Base-by-base conservation (phyloP, 2,329 filamentous ascomycete species). In the Beauveria brongniartii region DNA sequence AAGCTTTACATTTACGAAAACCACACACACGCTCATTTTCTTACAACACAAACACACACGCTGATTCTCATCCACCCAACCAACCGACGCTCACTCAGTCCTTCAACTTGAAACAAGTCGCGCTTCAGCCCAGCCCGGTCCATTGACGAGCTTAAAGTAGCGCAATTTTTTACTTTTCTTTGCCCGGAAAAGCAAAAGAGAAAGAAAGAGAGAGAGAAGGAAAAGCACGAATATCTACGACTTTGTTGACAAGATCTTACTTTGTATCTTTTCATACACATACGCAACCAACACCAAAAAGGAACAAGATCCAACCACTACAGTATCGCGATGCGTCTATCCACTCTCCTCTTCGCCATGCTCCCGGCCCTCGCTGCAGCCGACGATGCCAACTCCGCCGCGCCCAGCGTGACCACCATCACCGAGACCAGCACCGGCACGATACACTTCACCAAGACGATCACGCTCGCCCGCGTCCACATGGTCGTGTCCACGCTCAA, bases 341-440 rank as follows among this genome's bases (percentile, higher is more conserved):
- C 70, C 51, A 72, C 77, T 34, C 67, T 84, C 63, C 62, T 80
- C 68, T 70, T 80, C 63, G 77, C 78, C 63, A 70, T 80, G 64
- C 76, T 86, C 69, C 82, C 83, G 67, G 74, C 82, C 58, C 70
- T 84, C 68, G 82, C 80, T 63, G 67, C 81, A 57, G 81, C 81
- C 43, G 26, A 51, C 8, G 69, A 75, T 56, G 71, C 65, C 57
- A 64, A 58, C 5, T 14, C 34, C 22, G 64, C 43, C 43, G 22
- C 43, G 16, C n/a, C 55, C 55, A 53, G 43, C 46, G 9, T 61
- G 18, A 59, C 58, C 34, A 76, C 75, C 60, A 65, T 74, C 47
- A 76, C 76, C 26, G 65, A 68, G 34, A 80, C 78, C 24, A 74
- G 73, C 53, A 84, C 81, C 20, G 75, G 75, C 28, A 85, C 82